A percentile compares a stretch with the other conserved stretches of the same genome.
Conservation (phyloP, 495 filamentous ascomycete genomes). For the Amniculicola lignicola region DNA sequence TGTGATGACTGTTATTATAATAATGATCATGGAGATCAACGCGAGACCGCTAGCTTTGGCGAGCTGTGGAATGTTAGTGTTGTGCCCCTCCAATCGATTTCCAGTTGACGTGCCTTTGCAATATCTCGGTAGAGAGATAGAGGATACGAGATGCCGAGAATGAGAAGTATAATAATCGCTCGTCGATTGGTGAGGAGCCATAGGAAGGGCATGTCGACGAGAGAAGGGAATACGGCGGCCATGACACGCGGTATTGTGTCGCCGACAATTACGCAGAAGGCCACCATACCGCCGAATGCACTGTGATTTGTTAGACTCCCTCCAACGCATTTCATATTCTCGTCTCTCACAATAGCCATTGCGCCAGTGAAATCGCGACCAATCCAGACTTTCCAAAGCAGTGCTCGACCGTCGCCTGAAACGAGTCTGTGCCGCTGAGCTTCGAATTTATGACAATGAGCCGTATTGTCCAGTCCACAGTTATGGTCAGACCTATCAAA, state of each 20-base stretch:
- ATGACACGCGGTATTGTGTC: constrained; percentile 93
- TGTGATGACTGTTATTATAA: constrained; percentile 82
- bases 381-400: constrained; percentile 88
- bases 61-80: constrained; percentile 57
- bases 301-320: constrained; percentile 32
- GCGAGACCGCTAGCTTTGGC: constrained; percentile 93
- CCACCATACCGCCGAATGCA: constrained; percentile 97
- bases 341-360: constrained; percentile 78
- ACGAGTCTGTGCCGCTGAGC: constrained; percentile 82
- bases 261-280: constrained; percentile 95
- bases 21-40: constrained; percentile 85
- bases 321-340: not conserved
- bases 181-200: constrained; percentile 76
- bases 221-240: constrained; percentile 71
- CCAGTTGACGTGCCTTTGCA: constrained; percentile 70
- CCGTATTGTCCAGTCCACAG: constrained; percentile 94
- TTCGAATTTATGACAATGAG: constrained; percentile 96
- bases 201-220: constrained; percentile 69
- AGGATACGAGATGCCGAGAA: constrained; percentile 83
- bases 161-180: constrained; percentile 81
- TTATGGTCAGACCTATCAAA: constrained; percentile 72
- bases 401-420: constrained; percentile 90
- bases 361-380: constrained; percentile 84
- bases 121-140: constrained; percentile 93
- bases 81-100: not conserved